phyloP scores from a whole-genome alignment of 2,329 filamentous ascomycete genomes.

The Cryphonectria nitschkei region DNA sequence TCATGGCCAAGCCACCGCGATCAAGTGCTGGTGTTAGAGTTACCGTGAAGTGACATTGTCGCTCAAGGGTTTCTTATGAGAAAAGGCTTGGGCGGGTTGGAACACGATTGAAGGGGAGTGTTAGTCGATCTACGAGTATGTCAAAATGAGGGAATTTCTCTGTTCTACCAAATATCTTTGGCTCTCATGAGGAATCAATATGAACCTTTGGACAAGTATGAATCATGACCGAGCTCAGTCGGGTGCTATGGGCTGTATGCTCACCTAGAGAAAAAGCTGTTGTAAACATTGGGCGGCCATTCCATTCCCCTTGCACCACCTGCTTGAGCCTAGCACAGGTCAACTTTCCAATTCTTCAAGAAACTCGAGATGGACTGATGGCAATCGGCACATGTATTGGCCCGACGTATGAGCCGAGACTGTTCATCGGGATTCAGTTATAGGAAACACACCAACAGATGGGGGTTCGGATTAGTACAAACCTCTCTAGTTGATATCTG shows the following conservation, averaged over 20 bases:
- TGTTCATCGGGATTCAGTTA: background rate
- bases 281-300: background rate
- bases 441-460: background rate
- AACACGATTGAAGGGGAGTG: background rate
- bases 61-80: too few species aligned
- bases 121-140: background rate
- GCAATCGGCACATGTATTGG: background rate
- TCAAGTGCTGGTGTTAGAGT: background rate
- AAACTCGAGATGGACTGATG: background rate
- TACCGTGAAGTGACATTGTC: background rate
- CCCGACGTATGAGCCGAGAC: background rate
- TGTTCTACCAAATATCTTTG: background rate
- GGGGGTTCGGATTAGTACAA: background rate
- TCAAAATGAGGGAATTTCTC: background rate
- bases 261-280: background rate
- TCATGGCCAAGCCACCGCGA: constrained; percentile 9
- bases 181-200: background rate
- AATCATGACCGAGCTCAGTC: background rate
- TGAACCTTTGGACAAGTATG: background rate
- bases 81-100: background rate
- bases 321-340: background rate
- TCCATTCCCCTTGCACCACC: background rate
- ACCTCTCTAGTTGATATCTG: background rate
- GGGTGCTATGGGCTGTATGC: background rate
- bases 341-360: background rate